These are phyloP conservation scores for Hypoxylon sp. DNA, from an alignment of 2,329 filamentous ascomycete genomes.

Conservation along the genomic window DNA sequence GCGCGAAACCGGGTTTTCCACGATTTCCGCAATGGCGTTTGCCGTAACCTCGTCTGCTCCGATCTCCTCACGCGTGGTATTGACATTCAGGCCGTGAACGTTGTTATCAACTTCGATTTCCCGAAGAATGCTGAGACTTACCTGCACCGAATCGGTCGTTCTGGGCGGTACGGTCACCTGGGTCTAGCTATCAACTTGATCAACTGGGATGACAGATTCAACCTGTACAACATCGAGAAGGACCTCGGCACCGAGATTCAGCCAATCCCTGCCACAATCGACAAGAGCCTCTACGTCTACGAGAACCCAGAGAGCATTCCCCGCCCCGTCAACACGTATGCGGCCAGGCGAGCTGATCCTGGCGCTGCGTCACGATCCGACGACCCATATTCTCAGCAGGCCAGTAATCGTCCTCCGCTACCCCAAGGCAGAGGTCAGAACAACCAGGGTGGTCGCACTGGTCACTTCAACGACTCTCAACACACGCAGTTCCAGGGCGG, in stretches of 20 bases:
- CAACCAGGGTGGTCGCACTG: slow-evolving; percentile 36
- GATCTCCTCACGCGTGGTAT: slow-evolving; percentile 98
- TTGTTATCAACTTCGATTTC: slow-evolving; percentile 99
- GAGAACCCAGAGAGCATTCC: slow-evolving; percentile 96
- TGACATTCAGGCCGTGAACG: slow-evolving; percentile 98
- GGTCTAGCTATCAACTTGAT: slow-evolving; percentile 98
- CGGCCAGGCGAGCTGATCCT: slow-evolving; percentile 28
- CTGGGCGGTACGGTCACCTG: slow-evolving; percentile 94
- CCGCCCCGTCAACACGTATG: slow-evolving; percentile 70
- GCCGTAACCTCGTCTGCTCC: slow-evolving; percentile 97
- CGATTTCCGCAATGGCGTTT: slow-evolving; percentile 97
- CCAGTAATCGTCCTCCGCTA: slow-evolving; percentile 30
- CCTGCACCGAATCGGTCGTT: slow-evolving; percentile 96
- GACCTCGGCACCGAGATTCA: slow-evolving; percentile 97
- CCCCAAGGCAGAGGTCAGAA: slow-evolving; percentile 44
- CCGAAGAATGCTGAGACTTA: slow-evolving; percentile 99
- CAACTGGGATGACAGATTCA: slow-evolving; percentile 99
- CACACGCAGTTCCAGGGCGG: slow-evolving; percentile 45
- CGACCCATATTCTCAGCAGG: slow-evolving; percentile 38
- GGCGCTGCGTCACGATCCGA: slow-evolving; percentile 40
- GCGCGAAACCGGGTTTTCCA: slow-evolving; percentile 98
- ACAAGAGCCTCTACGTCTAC: slow-evolving; percentile 98
- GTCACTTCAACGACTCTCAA: slow-evolving; percentile 46
- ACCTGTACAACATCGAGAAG: slow-evolving; percentile 97
- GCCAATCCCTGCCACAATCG: slow-evolving; percentile 91